Evolutionary conservation across 768 basidiomycete genomes (phyloP).

Genomic region (Xerocomus brunneocitrinus): DNA sequence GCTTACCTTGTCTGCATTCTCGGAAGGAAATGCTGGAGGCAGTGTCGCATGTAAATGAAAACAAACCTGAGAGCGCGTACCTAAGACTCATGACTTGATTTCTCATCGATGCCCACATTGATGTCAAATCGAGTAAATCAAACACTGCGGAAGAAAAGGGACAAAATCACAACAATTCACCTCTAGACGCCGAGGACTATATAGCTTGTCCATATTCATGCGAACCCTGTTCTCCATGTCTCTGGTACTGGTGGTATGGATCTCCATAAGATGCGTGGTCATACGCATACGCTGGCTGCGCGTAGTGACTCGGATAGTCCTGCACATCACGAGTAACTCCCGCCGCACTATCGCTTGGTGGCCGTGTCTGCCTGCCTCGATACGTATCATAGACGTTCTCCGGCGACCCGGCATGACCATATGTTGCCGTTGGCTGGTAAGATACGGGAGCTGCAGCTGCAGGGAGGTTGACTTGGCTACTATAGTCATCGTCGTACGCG

Average conservation of each 20-base stretch:
- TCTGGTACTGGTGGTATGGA: constrained; percentile 26
- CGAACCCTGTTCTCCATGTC: constrained; percentile 26
- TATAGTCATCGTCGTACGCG: constrained; percentile 64
- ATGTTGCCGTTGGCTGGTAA: constrained; percentile 32
- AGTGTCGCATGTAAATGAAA: not conserved
- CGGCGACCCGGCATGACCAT: constrained; percentile 12
- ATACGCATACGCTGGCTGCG: constrained; percentile 21
- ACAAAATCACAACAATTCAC: constrained; percentile 15
- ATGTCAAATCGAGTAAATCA: constrained; percentile 25
- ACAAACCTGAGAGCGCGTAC: not conserved
- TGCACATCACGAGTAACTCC: constrained; percentile 39
- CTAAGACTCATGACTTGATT: constrained; percentile 1
- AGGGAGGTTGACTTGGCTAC: constrained; percentile 58
- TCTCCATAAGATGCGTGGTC: constrained; percentile 29
- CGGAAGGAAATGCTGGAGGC: not conserved
- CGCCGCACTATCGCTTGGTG: constrained; percentile 29
- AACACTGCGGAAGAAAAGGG: constrained; percentile 19
- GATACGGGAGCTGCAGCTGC: constrained; percentile 55
- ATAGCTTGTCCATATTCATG: constrained; percentile 32
- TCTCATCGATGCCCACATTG: constrained; percentile 1
- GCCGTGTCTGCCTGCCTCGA: constrained; percentile 41
- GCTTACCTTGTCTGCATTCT: not conserved
- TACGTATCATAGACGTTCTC: constrained; percentile 50
- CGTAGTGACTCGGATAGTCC: constrained; percentile 32
- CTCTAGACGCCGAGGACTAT: constrained; percentile 18